These are phyloP conservation scores for Penicillium sp. DNA, from an alignment of 2,329 filamentous ascomycete genomes.

Conservation along the genomic window DNA sequence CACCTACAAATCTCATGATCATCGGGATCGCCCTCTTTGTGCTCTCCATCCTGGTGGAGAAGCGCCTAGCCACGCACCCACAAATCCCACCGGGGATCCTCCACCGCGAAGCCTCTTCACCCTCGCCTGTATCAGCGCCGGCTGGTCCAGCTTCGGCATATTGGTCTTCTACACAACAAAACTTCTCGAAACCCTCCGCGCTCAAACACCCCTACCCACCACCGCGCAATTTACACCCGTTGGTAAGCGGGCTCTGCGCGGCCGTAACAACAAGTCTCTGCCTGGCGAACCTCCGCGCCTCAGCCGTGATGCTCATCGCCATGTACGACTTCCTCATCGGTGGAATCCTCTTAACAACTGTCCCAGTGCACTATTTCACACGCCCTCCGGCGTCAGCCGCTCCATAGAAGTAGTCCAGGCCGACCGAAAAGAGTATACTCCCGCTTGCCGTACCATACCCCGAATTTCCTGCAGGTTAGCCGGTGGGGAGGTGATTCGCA, in stretches of 20 bases:
- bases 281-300: constrained; percentile 18
- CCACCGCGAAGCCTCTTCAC: constrained; percentile 34
- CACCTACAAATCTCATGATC: constrained; percentile 60
- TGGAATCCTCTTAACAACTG: neutral
- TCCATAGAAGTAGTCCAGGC: no score
- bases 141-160: constrained; percentile 47
- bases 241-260: constrained; percentile 9
- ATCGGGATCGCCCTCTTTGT: constrained; percentile 59
- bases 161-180: constrained; percentile 9
- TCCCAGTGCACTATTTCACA: neutral
- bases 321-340: constrained; percentile 15
- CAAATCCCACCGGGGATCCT: constrained; percentile 57
- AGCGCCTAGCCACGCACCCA: constrained; percentile 47
- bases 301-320: constrained; percentile 22
- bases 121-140: constrained; percentile 44
- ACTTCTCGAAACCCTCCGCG: constrained; percentile 4
- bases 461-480: no score
- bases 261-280: constrained; percentile 19
- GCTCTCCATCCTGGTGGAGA: constrained; percentile 59
- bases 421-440: no score
- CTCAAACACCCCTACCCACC: neutral
- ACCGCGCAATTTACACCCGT: neutral
- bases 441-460: no score
- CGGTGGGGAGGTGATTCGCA: no score
- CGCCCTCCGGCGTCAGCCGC: no score